Conservation (phyloP, 1,284 basidiomycete genomes). For the Sporisorium iseilematis-ciliati region DNA sequence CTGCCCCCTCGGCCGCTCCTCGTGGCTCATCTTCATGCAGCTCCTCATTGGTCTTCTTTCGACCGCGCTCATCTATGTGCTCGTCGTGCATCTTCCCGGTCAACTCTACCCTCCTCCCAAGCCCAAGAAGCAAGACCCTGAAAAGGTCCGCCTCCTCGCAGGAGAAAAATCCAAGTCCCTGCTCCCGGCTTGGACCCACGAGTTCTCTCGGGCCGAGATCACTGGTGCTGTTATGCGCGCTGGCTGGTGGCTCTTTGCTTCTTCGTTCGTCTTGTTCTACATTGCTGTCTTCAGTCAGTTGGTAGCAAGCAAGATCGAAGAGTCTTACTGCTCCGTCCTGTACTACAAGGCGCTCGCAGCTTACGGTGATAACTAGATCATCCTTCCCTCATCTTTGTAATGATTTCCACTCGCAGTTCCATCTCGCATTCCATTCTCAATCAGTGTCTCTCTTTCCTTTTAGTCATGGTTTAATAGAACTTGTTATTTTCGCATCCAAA, state of each 20-base stretch:
- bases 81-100: slow-evolving; percentile 21
- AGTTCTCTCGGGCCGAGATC: slow-evolving; percentile 28
- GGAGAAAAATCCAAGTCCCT: slow-evolving; percentile 14
- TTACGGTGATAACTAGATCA: slow-evolving; percentile 20
- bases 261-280: slow-evolving; percentile 35
- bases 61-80: slow-evolving; percentile 22
- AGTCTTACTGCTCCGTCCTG: slow-evolving; percentile 29
- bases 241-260: slow-evolving; percentile 33
- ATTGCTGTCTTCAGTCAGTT: slow-evolving; percentile 35
- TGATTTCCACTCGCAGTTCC: slow-evolving; percentile 1
- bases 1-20: slow-evolving; percentile 29
- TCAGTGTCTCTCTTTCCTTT: not conserved
- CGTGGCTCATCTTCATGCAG: slow-evolving; percentile 38
- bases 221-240: slow-evolving; percentile 18
- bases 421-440: not conserved
- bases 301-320: slow-evolving; percentile 33
- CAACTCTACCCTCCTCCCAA: slow-evolving; percentile 32
- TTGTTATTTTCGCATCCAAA: not conserved
- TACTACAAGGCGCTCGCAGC: slow-evolving; percentile 21
- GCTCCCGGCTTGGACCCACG: slow-evolving; percentile 16
- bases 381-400: not conserved
- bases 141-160: slow-evolving; percentile 16
- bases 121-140: slow-evolving; percentile 24
- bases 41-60: slow-evolving; percentile 20
- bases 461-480: not conserved